Evolutionary conservation across 2,329 filamentous ascomycete species (phyloP).

Genomic region (Xylaria sp.): DNA sequence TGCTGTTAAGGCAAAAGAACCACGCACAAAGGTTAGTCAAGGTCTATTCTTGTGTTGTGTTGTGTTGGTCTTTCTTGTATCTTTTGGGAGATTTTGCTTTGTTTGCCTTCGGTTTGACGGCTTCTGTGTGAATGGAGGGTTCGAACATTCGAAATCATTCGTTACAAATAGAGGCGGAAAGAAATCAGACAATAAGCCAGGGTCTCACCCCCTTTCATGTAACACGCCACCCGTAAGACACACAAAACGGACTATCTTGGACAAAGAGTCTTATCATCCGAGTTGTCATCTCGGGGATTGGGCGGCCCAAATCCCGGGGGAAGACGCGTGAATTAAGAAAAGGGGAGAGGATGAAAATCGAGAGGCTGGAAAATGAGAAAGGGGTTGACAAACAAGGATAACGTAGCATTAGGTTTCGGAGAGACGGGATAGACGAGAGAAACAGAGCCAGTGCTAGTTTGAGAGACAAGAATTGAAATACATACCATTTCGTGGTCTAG

Average conservation of each 20-base stretch:
- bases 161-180: conserved; percentile 28
- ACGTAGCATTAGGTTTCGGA: conserved; percentile 31
- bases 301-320: conserved; percentile 24
- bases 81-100: conserved; percentile 21
- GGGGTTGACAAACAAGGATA: conserved; percentile 27
- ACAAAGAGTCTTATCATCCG: conserved; percentile 44
- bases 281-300: conserved; percentile 43
- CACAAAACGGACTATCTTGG: conserved; percentile 35
- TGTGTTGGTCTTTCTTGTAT: conserved; percentile 26
- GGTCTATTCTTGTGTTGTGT: conserved; percentile 23
- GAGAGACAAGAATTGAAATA: conserved; percentile 30
- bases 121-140: conserved; percentile 25
- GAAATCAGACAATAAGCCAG: conserved; percentile 41
- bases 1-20: conserved; percentile 62
- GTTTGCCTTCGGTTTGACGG: conserved; percentile 30
- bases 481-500: conserved; percentile 69
- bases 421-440: conserved; percentile 23
- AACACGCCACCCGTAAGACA: conserved; percentile 38
- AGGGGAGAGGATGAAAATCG: conserved; percentile 1
- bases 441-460: conserved; percentile 28
- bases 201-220: conserved; percentile 44
- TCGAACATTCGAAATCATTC: conserved; percentile 32
- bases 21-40: conserved; percentile 39
- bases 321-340: conserved; percentile 4
- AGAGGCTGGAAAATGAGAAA: conserved; percentile 31